Percentiles rank a stretch among this genome's conserved stretches.
Conservation (phyloP, 331 rosid genomes). For the Acacia pycnantha region DNA sequence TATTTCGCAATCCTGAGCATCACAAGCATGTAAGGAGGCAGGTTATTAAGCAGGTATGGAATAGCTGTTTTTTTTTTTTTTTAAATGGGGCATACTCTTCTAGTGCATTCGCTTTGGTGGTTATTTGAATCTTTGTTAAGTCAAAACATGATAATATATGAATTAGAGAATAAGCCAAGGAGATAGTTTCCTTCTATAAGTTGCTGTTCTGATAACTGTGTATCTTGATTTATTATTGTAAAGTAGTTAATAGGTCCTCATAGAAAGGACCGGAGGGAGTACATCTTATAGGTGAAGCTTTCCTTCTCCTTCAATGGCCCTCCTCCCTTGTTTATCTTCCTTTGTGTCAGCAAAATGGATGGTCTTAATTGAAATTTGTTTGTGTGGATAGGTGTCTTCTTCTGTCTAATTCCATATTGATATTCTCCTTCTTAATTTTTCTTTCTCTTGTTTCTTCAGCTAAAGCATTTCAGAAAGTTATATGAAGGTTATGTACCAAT, state of each 20-base stretch:
- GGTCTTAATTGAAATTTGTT: slow-evolving; percentile 15
- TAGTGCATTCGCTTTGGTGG: slow-evolving; percentile 16
- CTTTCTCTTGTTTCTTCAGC: slow-evolving; percentile 42
- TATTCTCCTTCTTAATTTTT: slow-evolving; percentile 15
- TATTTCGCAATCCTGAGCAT: slow-evolving; percentile 74
- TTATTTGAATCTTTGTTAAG: slow-evolving; percentile 6
- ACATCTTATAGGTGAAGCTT: background rate
- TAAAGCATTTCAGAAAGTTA: slow-evolving; percentile 71
- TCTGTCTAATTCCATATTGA: slow-evolving; percentile 11
- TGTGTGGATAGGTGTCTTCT: slow-evolving; percentile 2
- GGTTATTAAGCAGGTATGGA: slow-evolving; percentile 81
- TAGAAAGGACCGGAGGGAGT: background rate
- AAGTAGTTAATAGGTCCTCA: background rate
- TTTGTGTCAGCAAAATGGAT: background rate
- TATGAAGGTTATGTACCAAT: slow-evolving; percentile 90
- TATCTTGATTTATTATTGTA: background rate
- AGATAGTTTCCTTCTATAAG: background rate
- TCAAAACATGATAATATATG: background rate
- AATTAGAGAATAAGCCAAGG: background rate
- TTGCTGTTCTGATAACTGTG: background rate
- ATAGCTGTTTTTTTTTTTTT: background rate
- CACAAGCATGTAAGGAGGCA: slow-evolving; percentile 94
- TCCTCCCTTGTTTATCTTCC: background rate
- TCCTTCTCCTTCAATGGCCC: background rate
- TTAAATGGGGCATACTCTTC: slow-evolving; percentile 23